Base-by-base conservation (phyloP, 2,329 filamentous ascomycete species). In the Magnaporthales sp. region DNA sequence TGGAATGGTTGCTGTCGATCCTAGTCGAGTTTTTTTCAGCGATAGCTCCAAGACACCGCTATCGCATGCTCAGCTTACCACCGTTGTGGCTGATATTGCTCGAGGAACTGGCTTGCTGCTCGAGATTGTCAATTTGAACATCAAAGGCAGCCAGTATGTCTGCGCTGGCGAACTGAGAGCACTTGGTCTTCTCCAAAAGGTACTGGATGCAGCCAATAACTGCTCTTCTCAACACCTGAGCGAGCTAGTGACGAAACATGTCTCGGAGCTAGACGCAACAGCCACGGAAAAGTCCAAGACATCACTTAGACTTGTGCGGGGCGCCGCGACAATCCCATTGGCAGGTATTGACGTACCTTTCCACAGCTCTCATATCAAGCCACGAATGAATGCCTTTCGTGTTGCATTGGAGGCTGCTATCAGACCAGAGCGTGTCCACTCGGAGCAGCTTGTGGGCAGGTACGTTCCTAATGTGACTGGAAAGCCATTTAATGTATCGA, bases 401-500 rank as follows among this genome's bases (percentile, higher is more conserved):
- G 56, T 66, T 75, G 30, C 68, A 68, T 6, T 68, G 69, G 22
- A 72, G 13, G 4, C 27, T 73, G 77, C 15, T 31, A 69, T 13
- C 63, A 67, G n/a, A 13, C 63, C 67, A 69, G 22, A 70, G 67
- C 19, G 67, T 15, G 67, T 77, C 24, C 68, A 72, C 11, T 70
- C 71, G 7, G 69, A 70, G 7, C 67, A 69, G 63, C 70, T 78
- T 22, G 70, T 76, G 8, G 74, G 73, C 9, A 73, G 71, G 61
- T 78, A 72, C 64, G 72, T 78, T 24, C 75, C 76, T 6, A 78
- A 78, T 66, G 70, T 77, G 13, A 76, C 72, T 24, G 76, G 70
- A 2, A 72, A 69, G 58, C 75, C 75, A 1, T 77, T 77, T 64
- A 67, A 67, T 1, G 6, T 62, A 2, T 19, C 27, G 2, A 32